These are phyloP conservation scores for Diplodia sapinea DNA, from an alignment of 2,329 filamentous ascomycete genomes.

Conservation along the genomic window DNA sequence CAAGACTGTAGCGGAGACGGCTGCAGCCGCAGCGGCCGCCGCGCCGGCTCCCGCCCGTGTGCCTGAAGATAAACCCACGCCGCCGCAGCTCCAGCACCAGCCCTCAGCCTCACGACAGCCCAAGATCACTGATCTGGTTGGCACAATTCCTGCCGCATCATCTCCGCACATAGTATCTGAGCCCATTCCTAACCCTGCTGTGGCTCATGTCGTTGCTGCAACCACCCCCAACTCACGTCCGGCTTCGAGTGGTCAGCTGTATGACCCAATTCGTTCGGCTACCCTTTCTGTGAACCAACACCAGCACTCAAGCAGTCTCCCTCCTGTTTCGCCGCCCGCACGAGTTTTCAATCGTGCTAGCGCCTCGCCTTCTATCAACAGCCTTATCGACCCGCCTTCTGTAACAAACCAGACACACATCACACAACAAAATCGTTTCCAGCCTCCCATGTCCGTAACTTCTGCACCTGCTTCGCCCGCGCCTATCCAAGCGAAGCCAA, in stretches of 20 bases:
- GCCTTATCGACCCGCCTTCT: constrained; percentile 76
- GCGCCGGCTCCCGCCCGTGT: constrained; percentile 26
- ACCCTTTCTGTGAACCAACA: constrained; percentile 46
- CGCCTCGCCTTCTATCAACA: constrained; percentile 89
- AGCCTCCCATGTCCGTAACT: constrained; percentile 46
- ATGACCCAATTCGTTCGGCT: constrained; percentile 83
- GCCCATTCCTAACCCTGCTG: constrained; percentile 45
- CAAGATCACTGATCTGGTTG: constrained; percentile 51
- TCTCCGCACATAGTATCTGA: constrained; percentile 21
- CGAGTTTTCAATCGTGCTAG: constrained; percentile 71
- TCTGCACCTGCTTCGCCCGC: constrained; percentile 50
- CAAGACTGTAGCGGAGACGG: constrained; percentile 36
- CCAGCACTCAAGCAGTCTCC: constrained; percentile 51
- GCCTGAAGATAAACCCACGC: constrained; percentile 29
- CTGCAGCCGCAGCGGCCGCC: constrained; percentile 29
- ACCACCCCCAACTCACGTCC: constrained; percentile 56
- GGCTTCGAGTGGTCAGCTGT: constrained; percentile 78
- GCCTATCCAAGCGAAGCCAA: constrained; percentile 13
- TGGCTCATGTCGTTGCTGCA: constrained; percentile 51
- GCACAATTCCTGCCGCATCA: constrained; percentile 33
- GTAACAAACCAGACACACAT: constrained; percentile 45
- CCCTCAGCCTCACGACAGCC: constrained; percentile 44
- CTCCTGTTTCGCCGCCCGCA: constrained; percentile 55
- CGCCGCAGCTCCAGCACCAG: constrained; percentile 29
- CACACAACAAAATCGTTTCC: constrained; percentile 34